A percentile compares a stretch with the other conserved stretches of the same genome.
phyloP scores from a whole-genome alignment of 305 asterid species.

The Fraxinus ornus region DNA sequence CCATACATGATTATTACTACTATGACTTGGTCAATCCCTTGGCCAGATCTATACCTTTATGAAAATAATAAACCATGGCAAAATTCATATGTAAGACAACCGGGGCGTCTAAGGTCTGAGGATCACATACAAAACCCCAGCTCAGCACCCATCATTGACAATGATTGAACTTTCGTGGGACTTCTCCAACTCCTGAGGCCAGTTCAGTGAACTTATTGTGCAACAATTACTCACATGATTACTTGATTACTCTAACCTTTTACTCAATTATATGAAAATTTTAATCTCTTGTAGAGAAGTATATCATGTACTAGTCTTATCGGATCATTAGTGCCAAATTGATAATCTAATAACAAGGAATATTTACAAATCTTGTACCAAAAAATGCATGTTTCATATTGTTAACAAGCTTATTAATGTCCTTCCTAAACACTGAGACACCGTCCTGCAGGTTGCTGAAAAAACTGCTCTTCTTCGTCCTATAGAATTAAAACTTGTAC shows the following conservation, averaged over 20 bases:
- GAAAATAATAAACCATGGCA: background rate
- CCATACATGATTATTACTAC: background rate
- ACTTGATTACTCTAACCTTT: background rate
- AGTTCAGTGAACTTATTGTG: background rate
- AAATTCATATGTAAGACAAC: background rate
- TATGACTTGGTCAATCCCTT: background rate
- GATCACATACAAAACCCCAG: background rate
- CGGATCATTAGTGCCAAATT: background rate
- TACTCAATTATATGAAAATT: background rate
- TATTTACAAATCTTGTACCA: background rate
- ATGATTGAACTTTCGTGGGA: background rate
- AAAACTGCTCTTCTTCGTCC: constrained; percentile 97
- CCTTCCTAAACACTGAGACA: background rate
- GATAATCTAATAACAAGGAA: background rate
- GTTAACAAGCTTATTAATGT: background rate
- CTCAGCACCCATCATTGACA: background rate
- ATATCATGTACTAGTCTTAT: background rate
- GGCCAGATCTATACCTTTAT: background rate
- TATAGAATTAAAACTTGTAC: constrained; percentile 78
- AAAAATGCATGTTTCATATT: background rate
- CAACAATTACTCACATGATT: background rate
- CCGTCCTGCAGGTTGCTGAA: constrained; percentile 78
- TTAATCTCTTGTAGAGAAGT: background rate
- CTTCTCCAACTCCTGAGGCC: background rate
- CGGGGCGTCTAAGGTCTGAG: background rate